Base-by-base conservation (phyloP, 345 rosid genomes). In the Boechera retrofracta region DNA sequence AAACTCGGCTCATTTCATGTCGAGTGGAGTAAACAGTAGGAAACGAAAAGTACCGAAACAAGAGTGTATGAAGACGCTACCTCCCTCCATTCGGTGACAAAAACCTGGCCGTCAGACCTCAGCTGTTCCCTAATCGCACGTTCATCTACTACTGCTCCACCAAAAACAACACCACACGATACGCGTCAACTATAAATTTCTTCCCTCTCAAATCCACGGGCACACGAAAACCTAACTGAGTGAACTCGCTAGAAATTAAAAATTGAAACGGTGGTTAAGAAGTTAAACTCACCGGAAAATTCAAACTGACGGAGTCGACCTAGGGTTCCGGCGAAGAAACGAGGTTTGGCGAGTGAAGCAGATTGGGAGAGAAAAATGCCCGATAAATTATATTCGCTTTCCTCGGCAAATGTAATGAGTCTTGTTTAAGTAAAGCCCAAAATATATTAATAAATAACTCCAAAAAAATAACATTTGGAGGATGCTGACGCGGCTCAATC, bases 61-160 rank as follows among this genome's bases (percentile, higher is more conserved):
- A 91, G 85, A 86, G 90, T 87, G 92, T 87, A 84, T 86, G 86
- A 89, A 94, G 91, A 88, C 84, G 97, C 93, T 89, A 94, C 98
- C 99, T 92, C 99, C 99, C 99, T 94, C 99, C 99, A 94, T 94
- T 78, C 97, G 96, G 89, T 76, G 91, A 86, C 72, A 82, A 86
- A 83, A 79, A 85, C 67, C 88, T 8, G 82, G 76, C 88, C 83
- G 87, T 82, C 83, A 59, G 85, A 81, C 82, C 89, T 88, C 84
- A 88, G 62, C 71, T 87, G 80, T 66, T 85, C 81, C 86, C 76
- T 76, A 86, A 79, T 86, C 81, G 87, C 77, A 80, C 76, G 81
- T 64, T 81, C 95, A 87, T 89, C 92, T 85, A 85, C 92, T 85
- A 85, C 87, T 82, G 76, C 80, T 69, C 69, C 1, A 58, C 36